Evolutionary conservation across 2,329 filamentous ascomycete species (phyloP).

Genomic region (Raffaelea ambrosiae): DNA sequence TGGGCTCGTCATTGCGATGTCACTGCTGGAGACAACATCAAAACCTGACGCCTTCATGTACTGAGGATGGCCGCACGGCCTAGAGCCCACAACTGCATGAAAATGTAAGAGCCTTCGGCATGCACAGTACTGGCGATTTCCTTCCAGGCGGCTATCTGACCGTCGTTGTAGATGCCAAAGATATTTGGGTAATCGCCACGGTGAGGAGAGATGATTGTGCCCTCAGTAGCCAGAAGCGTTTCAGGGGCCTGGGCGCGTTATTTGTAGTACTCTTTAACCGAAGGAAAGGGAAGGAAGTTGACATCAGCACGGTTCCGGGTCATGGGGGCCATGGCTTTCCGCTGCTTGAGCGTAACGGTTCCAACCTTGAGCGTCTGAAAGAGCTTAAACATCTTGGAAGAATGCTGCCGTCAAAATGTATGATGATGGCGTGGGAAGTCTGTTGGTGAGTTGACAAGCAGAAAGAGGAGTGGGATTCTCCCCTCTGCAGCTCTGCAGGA

Average conservation of each 20-base stretch:
- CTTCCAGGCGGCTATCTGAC: constrained; percentile 11
- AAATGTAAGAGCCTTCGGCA: constrained; percentile 9
- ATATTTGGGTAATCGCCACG: constrained; percentile 3
- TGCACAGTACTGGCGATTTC: constrained; percentile 13
- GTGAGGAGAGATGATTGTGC: constrained; percentile 1
- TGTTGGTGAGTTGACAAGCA: too few species aligned
- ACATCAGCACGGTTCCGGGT: constrained; percentile 7
- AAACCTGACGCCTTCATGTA: constrained; percentile 19
- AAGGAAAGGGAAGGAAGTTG: constrained; percentile 3
- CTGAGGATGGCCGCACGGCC: constrained; percentile 25
- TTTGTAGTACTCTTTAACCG: constrained; percentile 10
- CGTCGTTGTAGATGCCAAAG: constrained; percentile 8
- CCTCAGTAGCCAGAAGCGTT: constrained; percentile 10
- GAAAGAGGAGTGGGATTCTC: too few species aligned
- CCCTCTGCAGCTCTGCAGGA: too few species aligned
- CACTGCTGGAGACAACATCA: constrained; percentile 15
- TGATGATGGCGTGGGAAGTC: too few species aligned
- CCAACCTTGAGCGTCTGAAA: constrained; percentile 35
- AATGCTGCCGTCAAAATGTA: too few species aligned
- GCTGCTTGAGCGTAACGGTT: constrained; percentile 35
- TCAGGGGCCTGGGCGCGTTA: constrained; percentile 9
- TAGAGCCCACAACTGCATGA: constrained; percentile 41
- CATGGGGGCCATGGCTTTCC: constrained; percentile 29
- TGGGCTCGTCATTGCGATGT: neutral
- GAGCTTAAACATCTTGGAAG: constrained; percentile 15